Evolutionary conservation across 805 yeast species (phyloP).

Genomic region (Phaffomyces thermotolerans): DNA sequence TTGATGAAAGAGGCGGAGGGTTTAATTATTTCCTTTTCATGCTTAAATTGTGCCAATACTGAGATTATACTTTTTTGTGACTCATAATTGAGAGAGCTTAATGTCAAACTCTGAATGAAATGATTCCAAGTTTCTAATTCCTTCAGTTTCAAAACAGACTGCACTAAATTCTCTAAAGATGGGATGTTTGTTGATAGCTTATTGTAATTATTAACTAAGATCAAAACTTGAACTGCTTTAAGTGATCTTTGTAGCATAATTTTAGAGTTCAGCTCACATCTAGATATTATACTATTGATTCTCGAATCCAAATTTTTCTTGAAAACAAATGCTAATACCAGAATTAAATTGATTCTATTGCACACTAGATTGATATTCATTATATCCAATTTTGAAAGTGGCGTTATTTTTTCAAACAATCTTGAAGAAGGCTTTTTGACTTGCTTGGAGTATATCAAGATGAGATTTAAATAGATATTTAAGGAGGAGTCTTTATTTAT

Average conservation of each 20-base stretch:
- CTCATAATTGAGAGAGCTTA: not conserved
- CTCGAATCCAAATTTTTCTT: conserved; percentile 13
- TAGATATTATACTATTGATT: conserved; percentile 10
- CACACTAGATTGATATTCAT: conserved; percentile 11
- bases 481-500: conserved; percentile 10
- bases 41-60: conserved; percentile 7
- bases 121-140: conserved; percentile 6
- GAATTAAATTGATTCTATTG: conserved; percentile 19
- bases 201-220: conserved; percentile 9
- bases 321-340: conserved; percentile 10
- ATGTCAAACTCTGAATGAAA: conserved; percentile 2
- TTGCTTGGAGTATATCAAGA: conserved; percentile 5
- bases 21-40: conserved; percentile 3
- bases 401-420: conserved; percentile 17
- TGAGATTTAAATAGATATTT: conserved; percentile 15
- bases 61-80: conserved; percentile 11
- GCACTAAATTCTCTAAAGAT: conserved; percentile 4
- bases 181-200: conserved; percentile 1
- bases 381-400: conserved; percentile 13
- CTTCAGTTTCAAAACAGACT: not conserved
- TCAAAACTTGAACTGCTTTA: conserved; percentile 5
- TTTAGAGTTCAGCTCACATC: conserved; percentile 7
- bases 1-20: not conserved
- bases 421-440: conserved; percentile 7
- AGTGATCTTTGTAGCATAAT: conserved; percentile 5